Evolutionary conservation across 352 stramenopile genomes (phyloP), one percentile per base, ranked within the genome.

Genomic region (Peronospora tabacina): DNA sequence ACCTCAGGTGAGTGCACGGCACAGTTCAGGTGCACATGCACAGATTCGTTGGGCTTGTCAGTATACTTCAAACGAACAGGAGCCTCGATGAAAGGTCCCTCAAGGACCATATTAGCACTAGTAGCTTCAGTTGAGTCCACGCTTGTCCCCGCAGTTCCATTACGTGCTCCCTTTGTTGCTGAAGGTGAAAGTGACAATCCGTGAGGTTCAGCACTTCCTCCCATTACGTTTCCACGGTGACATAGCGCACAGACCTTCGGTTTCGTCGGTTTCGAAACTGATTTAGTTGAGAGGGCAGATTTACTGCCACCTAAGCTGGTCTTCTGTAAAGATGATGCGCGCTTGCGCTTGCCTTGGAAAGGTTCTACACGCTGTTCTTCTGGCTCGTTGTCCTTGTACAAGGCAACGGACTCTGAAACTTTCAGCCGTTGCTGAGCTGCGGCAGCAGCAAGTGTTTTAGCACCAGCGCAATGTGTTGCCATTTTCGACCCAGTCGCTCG

Each of bases 21-120:
- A 33, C 77, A 91, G 48, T 94, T 90, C 49, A 91, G 70, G 58
- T 94, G 81, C 19, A 91, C 67, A 53, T 81, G 73, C 44, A 84
- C 82, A 11, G 66, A 71, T 54, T 92, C 72, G 20, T 57, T 61
- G 30, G 72, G 65, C 35, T 85, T 87, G 49, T 92, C 77, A 43
- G 85, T 61, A 40, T 73, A 74, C 51, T 87, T 70, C n/a, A 92
- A 55, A 3, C 79, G 76, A 37, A 91, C 71, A 3, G 81, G 71
- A 3, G 74, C 75, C 12, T 90, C 80, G 11, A 90, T 78, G 35
- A 94, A 91, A 15, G 65, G 52, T 1, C 78, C 75, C 55, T 89
- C 78, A 7, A 87, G 62, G 17, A 63, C 50, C 40, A 64, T 61
- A 28, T 72, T 44, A 13, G 55, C 60, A n/a, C 52, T 61, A 17